Evolutionary conservation across 345 rosid genomes (phyloP), one percentile per base, ranked within the genome.

Genomic region (Moricandia moricandioides): DNA sequence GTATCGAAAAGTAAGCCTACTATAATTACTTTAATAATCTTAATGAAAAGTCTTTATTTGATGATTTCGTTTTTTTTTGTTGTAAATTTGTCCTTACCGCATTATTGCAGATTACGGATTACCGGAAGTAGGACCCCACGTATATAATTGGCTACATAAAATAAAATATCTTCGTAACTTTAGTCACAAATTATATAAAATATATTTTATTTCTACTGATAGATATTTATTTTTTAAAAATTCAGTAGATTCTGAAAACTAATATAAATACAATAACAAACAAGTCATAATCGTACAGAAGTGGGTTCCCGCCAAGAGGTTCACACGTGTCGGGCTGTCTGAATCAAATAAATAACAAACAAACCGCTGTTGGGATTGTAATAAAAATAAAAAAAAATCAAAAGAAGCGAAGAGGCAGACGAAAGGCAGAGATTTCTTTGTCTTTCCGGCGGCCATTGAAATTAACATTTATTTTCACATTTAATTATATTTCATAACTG

Each of bases 301-400:
- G 52, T 45, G 30, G 27, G 62, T 74, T 67, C 73, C 78, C 78
- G 79, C 73, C 51, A 34, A 49, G 49, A 14, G 52, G 10, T 58
- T 24, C 31, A 45, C 30, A 75, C 73, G 79, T 75, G 79, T 60
- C 55, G 12, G 5, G 26, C 14, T 59, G 12, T 11, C 18, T 57
- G 16, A 56, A 56, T 13, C 45, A 33, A 67, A 6, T 27, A 8
- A 63, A 34, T 4, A 31, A 40, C 24, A 62, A 39, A 62, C 30
- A 11, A 37, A 64, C 55, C 62, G 43, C 70, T 40, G 14, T 63
- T 35, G 16, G 16, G 49, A 24, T 17, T 12, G 24, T 27, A 13
- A 40, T 13, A 43, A 40, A 63, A 11, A 1, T 4, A 40, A 4
- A 43, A 40, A 63, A 11, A 1, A 1, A 33, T 17, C 17, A 49